Evolutionary conservation across 192 early-diverging fungal species (phyloP).

Genomic region (Piromyces sp.): DNA sequence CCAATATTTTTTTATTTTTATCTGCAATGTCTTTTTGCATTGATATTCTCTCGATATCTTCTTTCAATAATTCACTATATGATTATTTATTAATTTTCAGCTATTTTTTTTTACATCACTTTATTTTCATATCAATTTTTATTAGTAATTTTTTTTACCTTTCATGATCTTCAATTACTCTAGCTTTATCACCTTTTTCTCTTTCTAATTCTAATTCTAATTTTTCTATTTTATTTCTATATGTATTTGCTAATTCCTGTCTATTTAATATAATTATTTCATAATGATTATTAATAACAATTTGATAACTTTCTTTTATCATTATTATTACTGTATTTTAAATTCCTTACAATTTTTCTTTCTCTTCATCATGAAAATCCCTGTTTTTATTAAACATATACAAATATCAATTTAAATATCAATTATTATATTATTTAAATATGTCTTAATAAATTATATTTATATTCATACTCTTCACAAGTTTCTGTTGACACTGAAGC

Average conservation of each 20-base stretch:
- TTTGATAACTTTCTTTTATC: too few relatives aligned
- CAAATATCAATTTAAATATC: too few relatives aligned
- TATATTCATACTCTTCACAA: background rate
- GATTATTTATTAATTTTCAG: too few relatives aligned
- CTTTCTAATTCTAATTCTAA: background rate
- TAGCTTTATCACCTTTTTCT: background rate
- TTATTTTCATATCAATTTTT: too few relatives aligned
- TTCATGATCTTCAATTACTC: background rate
- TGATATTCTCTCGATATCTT: background rate
- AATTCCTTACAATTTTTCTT: background rate
- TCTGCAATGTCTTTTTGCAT: background rate
- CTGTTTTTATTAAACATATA: too few relatives aligned
- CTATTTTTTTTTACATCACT: too few relatives aligned
- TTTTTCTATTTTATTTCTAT: background rate
- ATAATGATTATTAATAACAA: too few relatives aligned
- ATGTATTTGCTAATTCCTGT: background rate
- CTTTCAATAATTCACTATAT: background rate
- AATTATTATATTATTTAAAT: too few relatives aligned
- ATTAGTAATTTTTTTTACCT: background rate
- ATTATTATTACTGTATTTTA: too few relatives aligned
- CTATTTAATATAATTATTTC: too few relatives aligned
- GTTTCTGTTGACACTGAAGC: background rate
- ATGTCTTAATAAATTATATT: too few relatives aligned
- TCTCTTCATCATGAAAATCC: background rate
- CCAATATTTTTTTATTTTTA: background rate